Evolutionary conservation across 2,329 filamentous ascomycete species (phyloP).

Genomic region (Ceratocystis harringtonii): DNA sequence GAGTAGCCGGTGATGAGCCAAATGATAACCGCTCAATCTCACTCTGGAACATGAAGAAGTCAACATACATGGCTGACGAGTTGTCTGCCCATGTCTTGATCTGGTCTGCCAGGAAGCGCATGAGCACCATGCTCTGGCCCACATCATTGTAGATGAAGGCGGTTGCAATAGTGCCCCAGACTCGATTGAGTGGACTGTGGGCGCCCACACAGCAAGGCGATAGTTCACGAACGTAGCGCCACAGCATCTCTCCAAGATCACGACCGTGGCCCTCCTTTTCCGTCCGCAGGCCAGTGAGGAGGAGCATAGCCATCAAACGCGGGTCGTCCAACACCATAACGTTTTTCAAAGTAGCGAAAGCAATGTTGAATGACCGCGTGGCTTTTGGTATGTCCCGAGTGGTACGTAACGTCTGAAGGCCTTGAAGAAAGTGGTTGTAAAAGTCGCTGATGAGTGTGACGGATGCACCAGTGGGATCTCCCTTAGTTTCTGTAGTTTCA

Average conservation of each 20-base stretch:
- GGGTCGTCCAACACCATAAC: conserved; percentile 17
- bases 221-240: conserved; percentile 15
- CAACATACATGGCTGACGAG: conserved; percentile 8
- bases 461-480: conserved; percentile 13
- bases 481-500: conserved; percentile 11
- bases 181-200: conserved; percentile 15
- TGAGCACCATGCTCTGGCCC: conserved; percentile 15
- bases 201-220: conserved; percentile 14
- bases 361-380: conserved; percentile 16
- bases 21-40: conserved; percentile 16
- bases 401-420: conserved; percentile 10
- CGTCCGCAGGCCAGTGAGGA: conserved; percentile 13
- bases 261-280: conserved; percentile 16
- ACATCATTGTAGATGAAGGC: conserved; percentile 16
- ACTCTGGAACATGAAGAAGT: conserved; percentile 17
- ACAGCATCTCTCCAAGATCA: conserved; percentile 15
- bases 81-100: conserved; percentile 12
- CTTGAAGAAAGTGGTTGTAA: conserved; percentile 16
- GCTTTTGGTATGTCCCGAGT: conserved; percentile 6
- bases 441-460: conserved; percentile 16
- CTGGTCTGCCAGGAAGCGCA: conserved; percentile 14
- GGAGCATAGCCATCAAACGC: conserved; percentile 14
- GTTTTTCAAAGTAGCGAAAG: conserved; percentile 14
- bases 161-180: conserved; percentile 15
- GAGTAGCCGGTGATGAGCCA: conserved; percentile 12